Conservation (phyloP, 176 grass and related monocot genomes). For the Bothriochloa decipiens region DNA sequence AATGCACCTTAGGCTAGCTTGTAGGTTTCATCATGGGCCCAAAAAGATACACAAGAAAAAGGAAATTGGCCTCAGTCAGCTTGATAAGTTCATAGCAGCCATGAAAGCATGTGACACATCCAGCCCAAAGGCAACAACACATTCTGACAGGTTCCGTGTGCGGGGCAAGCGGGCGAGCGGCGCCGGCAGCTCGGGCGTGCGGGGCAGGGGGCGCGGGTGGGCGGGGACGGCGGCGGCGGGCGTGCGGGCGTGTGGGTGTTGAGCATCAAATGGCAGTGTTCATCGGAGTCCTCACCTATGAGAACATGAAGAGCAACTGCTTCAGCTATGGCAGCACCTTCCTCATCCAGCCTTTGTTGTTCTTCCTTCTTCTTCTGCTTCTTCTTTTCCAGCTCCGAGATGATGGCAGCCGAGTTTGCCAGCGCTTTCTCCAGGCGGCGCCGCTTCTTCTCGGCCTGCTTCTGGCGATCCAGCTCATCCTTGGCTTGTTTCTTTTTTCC, state of each 20-base stretch:
- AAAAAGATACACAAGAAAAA: too few relatives aligned
- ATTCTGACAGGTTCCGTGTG: too few relatives aligned
- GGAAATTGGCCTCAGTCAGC: too few relatives aligned
- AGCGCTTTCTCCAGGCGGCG: conserved; percentile 79
- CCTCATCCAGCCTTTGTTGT: conserved; percentile 85
- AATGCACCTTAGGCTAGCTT: too few relatives aligned
- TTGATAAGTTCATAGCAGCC: too few relatives aligned
- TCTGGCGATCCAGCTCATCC: conserved; percentile 70
- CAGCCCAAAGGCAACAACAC: too few relatives aligned
- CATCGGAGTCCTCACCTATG: conserved; percentile 77
- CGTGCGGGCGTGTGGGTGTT: conserved; percentile 62
- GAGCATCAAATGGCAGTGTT: conserved; percentile 63
- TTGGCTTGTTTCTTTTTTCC: conserved; percentile 82
- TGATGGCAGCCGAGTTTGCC: conserved; percentile 82
- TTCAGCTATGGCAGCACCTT: conserved; percentile 94
- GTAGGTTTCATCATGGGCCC: too few relatives aligned
- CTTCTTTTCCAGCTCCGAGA: conserved; percentile 88
- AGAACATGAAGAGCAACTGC: conserved; percentile 96
- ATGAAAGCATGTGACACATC: too few relatives aligned
- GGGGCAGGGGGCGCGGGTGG: too few relatives aligned
- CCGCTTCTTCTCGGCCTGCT: conserved; percentile 87
- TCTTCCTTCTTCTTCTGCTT: conserved; percentile 51
- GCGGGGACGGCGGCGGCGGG: too few relatives aligned
- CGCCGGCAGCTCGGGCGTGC: too few relatives aligned
- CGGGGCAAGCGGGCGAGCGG: too few relatives aligned